These are phyloP conservation scores for Gomphus bonarii DNA, from an alignment of 1,284 basidiomycete genomes.

Conservation along the genomic window DNA sequence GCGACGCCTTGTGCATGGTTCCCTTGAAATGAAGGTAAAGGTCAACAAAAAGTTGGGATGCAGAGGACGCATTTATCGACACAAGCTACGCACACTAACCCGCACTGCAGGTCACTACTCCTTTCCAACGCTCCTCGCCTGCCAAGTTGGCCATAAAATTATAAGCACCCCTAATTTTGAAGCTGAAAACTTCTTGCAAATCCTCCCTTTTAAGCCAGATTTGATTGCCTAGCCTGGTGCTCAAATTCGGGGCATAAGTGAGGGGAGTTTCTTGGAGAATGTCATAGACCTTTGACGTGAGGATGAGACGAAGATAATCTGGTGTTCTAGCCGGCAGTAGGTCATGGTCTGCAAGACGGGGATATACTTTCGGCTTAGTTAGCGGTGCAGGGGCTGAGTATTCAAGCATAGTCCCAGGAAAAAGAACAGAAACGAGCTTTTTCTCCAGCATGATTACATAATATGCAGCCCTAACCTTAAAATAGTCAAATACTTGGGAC, in stretches of 20 bases:
- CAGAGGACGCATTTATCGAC: slow-evolving; percentile 11
- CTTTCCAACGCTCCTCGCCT: slow-evolving; percentile 91
- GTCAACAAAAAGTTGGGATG: not conserved
- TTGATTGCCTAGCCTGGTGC: slow-evolving; percentile 80
- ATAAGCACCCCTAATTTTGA: slow-evolving; percentile 98
- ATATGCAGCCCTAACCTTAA: no score
- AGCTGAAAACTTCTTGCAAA: slow-evolving; percentile 95
- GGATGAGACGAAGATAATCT: slow-evolving; percentile 90
- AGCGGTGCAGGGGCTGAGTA: slow-evolving; percentile 56
- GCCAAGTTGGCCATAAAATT: slow-evolving; percentile 94
- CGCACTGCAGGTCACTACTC: slow-evolving; percentile 95
- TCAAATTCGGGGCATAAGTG: slow-evolving; percentile 79
- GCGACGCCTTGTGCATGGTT: slow-evolving; percentile 99
- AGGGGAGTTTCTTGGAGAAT: slow-evolving; percentile 90
- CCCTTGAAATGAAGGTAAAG: slow-evolving; percentile 37
- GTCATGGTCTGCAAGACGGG: slow-evolving; percentile 56
- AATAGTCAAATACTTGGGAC: no score
- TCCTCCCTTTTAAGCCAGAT: slow-evolving; percentile 95
- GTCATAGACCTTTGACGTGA: slow-evolving; percentile 91
- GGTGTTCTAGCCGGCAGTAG: slow-evolving; percentile 66
- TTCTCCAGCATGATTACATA: no score
- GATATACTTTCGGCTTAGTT: slow-evolving; percentile 31
- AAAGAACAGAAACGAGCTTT: not conserved
- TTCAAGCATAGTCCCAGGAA: slow-evolving; percentile 36
- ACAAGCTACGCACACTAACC: slow-evolving; percentile 61